phyloP scores from a whole-genome alignment of 2,329 filamentous ascomycete genomes.

The Sporothrix inflata region DNA sequence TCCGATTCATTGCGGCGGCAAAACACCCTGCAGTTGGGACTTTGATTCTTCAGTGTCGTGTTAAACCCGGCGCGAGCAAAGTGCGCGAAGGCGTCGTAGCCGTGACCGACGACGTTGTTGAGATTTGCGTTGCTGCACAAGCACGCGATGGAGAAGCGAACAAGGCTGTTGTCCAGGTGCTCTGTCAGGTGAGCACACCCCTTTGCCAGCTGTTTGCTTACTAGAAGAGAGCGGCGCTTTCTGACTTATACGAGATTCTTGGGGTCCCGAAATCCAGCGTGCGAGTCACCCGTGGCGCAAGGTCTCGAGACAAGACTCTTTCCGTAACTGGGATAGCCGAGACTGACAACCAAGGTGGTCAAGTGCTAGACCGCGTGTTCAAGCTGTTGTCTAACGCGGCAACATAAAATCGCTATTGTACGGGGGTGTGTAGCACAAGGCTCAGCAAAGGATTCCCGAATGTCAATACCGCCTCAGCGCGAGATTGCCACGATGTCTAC shows the following conservation, averaged over 20 bases:
- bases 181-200: slow-evolving; percentile 57
- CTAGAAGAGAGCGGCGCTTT: not conserved
- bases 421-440: not conserved
- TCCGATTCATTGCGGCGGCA: slow-evolving; percentile 53
- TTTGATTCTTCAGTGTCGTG: slow-evolving; percentile 65
- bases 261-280: slow-evolving; percentile 66
- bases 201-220: not conserved
- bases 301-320: slow-evolving; percentile 67
- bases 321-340: slow-evolving; percentile 42
- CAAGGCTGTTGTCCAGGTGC: slow-evolving; percentile 63
- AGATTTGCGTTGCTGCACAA: slow-evolving; percentile 68
- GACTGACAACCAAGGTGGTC: slow-evolving; percentile 19
- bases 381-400: slow-evolving; percentile 26
- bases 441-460: not conserved
- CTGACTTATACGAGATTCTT: slow-evolving; percentile 51
- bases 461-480: too few relatives aligned
- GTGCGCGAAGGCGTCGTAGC: slow-evolving; percentile 63
- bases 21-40: slow-evolving; percentile 51
- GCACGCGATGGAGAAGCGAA: slow-evolving; percentile 71
- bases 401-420: not conserved
- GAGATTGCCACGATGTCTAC: too few relatives aligned
- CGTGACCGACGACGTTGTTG: slow-evolving; percentile 60
- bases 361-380: slow-evolving; percentile 27
- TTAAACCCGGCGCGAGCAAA: slow-evolving; percentile 68
- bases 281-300: slow-evolving; percentile 63